Percentiles rank a stretch among this genome's conserved stretches.
Conservation (phyloP, 177 flowering plant species). For the Vitis hybrid region DNA sequence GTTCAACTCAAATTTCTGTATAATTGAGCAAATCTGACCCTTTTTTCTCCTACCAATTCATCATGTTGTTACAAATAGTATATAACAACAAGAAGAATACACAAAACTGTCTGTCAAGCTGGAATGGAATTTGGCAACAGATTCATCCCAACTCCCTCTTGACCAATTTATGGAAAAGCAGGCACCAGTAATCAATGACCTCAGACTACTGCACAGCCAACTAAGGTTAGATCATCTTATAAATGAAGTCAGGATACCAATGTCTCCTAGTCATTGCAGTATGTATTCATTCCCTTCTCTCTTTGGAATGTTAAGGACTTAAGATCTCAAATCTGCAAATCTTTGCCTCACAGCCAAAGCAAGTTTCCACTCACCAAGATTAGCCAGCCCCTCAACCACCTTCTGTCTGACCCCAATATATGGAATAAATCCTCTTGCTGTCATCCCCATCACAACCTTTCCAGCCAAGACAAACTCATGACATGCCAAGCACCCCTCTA, state of each 20-base stretch:
- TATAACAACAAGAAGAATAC: background rate
- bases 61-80: background rate
- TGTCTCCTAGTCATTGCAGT: too few species aligned
- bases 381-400: constrained; percentile 61
- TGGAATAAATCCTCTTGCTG: constrained; percentile 71
- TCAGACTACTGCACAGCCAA: too few species aligned
- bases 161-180: too few species aligned
- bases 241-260: too few species aligned
- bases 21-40: background rate
- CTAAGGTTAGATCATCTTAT: too few species aligned
- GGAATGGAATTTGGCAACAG: background rate
- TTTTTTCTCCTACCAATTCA: background rate
- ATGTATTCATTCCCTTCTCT: too few species aligned
- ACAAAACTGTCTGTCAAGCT: background rate
- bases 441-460: constrained; percentile 66
- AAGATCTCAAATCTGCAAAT: constrained; percentile 57
- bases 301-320: constrained; percentile 12
- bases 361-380: constrained; percentile 53
- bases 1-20: background rate
- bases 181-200: too few species aligned
- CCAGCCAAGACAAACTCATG: constrained; percentile 62
- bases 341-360: constrained; percentile 64
- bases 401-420: constrained; percentile 60
- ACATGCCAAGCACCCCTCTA: constrained; percentile 72
- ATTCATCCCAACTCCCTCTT: background rate